Conservation (phyloP, 2,329 filamentous ascomycete species). For the Aureobasidium sp. region DNA sequence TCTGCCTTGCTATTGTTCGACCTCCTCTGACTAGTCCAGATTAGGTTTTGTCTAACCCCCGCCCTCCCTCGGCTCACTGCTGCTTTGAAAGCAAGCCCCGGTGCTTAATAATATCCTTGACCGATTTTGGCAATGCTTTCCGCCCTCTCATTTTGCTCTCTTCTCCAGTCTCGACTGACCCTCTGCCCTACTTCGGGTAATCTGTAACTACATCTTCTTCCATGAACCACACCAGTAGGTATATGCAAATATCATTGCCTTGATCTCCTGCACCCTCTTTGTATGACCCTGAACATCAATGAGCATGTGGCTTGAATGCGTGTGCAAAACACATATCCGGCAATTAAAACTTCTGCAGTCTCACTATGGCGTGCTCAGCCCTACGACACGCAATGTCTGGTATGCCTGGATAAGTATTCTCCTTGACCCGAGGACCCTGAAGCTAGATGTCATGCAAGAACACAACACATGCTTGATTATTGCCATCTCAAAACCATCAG, state of each 20-base stretch:
- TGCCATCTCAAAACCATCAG: not conserved
- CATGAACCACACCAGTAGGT: not conserved
- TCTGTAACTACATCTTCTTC: not conserved
- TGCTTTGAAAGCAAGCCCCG: not conserved
- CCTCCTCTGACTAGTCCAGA: not conserved
- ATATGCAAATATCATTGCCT: not conserved
- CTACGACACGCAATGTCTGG: not conserved
- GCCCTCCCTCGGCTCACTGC: constrained; percentile 1
- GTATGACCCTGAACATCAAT: no score
- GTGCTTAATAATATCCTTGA: constrained; percentile 13
- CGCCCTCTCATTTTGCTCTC: not conserved
- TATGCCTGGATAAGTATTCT: not conserved
- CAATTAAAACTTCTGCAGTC: not conserved
- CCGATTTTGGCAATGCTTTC: not conserved
- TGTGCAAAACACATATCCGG: not conserved
- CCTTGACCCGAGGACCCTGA: not conserved
- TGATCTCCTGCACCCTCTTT: no score
- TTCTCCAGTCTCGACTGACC: not conserved
- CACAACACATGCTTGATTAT: not conserved
- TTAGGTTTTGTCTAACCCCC: not conserved
- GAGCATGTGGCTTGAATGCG: not conserved
- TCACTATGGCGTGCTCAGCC: constrained; percentile 10
- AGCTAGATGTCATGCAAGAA: not conserved
- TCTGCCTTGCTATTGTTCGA: not conserved
- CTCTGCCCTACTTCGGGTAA: not conserved